Evolutionary conservation across 192 early-diverging fungal species (phyloP), one percentile per base, ranked within the genome.

Genomic region (Coemansia sp.): DNA sequence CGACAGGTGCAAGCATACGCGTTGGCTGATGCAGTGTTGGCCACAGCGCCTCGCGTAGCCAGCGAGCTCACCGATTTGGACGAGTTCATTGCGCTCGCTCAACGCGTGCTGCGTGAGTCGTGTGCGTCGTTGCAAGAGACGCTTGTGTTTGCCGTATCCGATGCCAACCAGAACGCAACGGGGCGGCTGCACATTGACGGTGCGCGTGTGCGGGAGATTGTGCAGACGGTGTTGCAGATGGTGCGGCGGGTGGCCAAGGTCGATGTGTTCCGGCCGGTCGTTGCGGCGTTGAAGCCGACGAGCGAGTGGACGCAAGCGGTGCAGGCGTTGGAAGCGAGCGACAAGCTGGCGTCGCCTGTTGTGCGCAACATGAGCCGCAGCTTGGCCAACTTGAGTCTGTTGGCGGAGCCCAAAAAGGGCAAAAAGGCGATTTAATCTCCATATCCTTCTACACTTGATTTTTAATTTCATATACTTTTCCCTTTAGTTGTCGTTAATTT

Each of bases 1-100:
- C 85, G 88, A 52, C 88, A 87, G 65, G 79, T 82, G 35, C 85
- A 87, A 75, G 86, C 86, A 2, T 89, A 73, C 59, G 74, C 63
- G 55, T 70, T 82, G 54, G 73, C 65, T 1, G 69, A 67, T 2
- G 27, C 52, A 5, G 43, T 69, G 9, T 27, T 47, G 9, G 54
- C 54, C 7, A 55, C 43, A 0, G 56, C 59, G 32, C 41, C 49
- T 39, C 59, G 69, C 39, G 24, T 56, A 7, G 41, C 59, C 12
- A 58, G 49, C 12, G 57, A 60, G 55, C 3, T 11, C 17, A 11
- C 51, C 53, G 14, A 43, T 15, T 4, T 4, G 2, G 12, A 2
- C 0, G 41, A 43, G 2, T 43, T 43, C 4, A 5, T 15, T 5
- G 41, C 0, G 11, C 41, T 43, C 0, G 9, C 41, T 11, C 12